These are phyloP conservation scores for Aspergillus cavernicola DNA, from an alignment of 495 filamentous ascomycete genomes.

Conservation along the genomic window DNA sequence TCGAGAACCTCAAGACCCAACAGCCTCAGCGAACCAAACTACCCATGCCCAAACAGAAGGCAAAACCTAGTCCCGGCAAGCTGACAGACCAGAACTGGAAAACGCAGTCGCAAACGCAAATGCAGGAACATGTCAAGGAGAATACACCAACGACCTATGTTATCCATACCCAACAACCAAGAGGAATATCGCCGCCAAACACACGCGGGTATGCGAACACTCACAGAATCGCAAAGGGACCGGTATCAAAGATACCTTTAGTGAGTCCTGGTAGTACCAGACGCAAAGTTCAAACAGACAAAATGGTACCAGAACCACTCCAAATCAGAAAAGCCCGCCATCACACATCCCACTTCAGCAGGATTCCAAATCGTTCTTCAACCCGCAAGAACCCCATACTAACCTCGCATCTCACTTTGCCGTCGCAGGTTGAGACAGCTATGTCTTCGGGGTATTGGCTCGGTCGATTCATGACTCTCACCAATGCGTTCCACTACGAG, in stretches of 20 bases:
- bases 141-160: neutral
- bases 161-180: neutral
- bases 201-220: neutral
- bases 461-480: constrained; percentile 52
- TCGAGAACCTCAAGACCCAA: constrained; percentile 4
- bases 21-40: neutral
- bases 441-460: constrained; percentile 45
- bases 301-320: constrained; percentile 15
- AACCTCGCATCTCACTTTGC: neutral
- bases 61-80: neutral
- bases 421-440: constrained; percentile 17
- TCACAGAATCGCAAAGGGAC: neutral
- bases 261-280: constrained; percentile 4
- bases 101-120: neutral
- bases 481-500: constrained; percentile 49
- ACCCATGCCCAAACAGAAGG: neutral
- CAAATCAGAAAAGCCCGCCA: neutral
- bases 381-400: neutral
- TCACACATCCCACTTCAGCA: neutral
- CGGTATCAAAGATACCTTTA: neutral
- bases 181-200: neutral
- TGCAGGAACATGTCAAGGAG: neutral
- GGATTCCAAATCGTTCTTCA: neutral
- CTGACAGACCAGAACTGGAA: neutral
- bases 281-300: constrained; percentile 6